Base-by-base conservation (phyloP, 2,329 filamentous ascomycete species). In the Neurospora sp. region DNA sequence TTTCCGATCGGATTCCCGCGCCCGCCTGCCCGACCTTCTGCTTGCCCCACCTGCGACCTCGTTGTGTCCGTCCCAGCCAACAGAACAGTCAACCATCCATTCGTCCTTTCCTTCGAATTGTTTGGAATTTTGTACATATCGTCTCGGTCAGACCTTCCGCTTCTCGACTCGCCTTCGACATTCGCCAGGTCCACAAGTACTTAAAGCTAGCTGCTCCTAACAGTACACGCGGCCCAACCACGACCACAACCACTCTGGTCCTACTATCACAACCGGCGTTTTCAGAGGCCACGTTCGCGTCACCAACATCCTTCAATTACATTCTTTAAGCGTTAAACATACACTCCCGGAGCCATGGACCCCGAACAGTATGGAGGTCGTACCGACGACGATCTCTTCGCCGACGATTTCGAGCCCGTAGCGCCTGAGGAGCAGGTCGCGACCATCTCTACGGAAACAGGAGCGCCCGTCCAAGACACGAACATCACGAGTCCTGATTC, bases 331-430 rank as follows among this genome's bases (percentile, higher is more conserved):
- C 19, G 1, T 23, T 8, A 28, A 1, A 3, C 19, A 43, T 67
- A 70, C 68, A 36, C 33, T 19, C 4, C n/a, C 40, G 38, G 68
- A 57, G 67, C n/a, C 72, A 88, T 88, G 86, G 86, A 88, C 28
- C 69, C 72, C 23, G 86, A 88, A 73, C 86, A 88, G 75, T 88
- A 88, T 73, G 83, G 84, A 71, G 86, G 86, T 66, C 82, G 87
- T 23, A 88, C 87, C 66, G 87, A 89, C 75, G 87, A 89, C 74
- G 87, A 88, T 75, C 82, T 89, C 71, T 89, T 89, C 76, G 84
- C 85, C 71, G 87, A 89, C 73, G 87, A 89, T 74, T 87, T 88
- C 70, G 87, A 88, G 77, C 86, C 86, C 8, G 82, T 87, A 52
- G 68, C 66, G 6, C 57, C 65, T 36, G 70, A 71, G 33, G 70